Base-by-base conservation (phyloP, 176 grass and related monocot species). In the Rhynchospora breviuscula region DNA sequence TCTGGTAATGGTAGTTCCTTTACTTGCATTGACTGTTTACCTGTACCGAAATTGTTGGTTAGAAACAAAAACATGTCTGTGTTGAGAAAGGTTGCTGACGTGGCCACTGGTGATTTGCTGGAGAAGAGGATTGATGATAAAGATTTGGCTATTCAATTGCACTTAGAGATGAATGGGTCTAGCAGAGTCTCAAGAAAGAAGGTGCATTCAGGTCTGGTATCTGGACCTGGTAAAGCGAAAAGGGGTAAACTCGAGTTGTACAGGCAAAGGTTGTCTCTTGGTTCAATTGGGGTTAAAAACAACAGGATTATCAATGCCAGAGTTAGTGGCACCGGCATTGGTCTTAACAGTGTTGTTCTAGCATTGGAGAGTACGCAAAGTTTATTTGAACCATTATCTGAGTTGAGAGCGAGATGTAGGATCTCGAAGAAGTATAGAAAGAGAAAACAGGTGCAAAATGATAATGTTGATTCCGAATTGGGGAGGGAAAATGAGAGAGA, bases 11-110 rank as follows among this genome's bases (percentile, higher is more conserved):
- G 11, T 35, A 33, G 58, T 46, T 64, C 21, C 22, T 82, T 82
- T 53, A 82, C 80, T 66, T 82, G 80, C 53, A 82, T 82, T 53
- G 80, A 82, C 80, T 82, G 80, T 29, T 48, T 3, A 22, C 80
- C 57, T 3, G 80, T 82, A 26, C 59, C 59, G 0, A 82, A 82
- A 65, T 82, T 66, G 31, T 7, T 65, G 22, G 21, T 48, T 26
- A 67, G 80, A 67, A 67, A 65, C 61, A 82, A 52, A 51, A 67
- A 82, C 8, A 49, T 62, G 62, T 14, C 45, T 25, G 62, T 47
- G 12, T 67, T 67, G 31, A 45, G 31, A 86, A 79, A 56, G 84
- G 86, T 8, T 85, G 60, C 1, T 71, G 86, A 7, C 59, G 57
- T 2, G 72, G 40, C 33, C 23, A 69, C 57, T 72, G 47, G 82